Evolutionary conservation across 2,329 filamentous ascomycete species (phyloP).

Genomic region (Rhytidhysteron rufulum): DNA sequence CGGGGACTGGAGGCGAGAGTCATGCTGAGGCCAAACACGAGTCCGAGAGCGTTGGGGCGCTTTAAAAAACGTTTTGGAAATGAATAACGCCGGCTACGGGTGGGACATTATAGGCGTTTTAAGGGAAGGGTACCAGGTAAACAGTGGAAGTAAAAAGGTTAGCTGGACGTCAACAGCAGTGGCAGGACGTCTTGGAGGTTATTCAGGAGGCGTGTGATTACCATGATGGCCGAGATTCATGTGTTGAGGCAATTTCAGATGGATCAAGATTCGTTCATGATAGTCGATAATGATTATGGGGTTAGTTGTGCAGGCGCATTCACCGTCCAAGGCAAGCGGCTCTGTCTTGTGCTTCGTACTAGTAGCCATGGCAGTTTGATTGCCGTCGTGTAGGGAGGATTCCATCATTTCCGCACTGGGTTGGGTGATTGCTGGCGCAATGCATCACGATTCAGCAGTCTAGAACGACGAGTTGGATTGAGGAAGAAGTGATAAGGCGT

Average conservation of each 20-base stretch:
- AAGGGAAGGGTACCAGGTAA: not conserved
- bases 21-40: not conserved
- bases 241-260: not conserved
- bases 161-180: not conserved
- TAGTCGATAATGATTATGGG: too few species aligned
- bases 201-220: not conserved
- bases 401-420: not conserved
- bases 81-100: not conserved
- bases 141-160: not conserved
- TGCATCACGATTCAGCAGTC: too few species aligned
- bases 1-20: not conserved
- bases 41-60: not conserved
- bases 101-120: not conserved
- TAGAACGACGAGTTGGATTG: too few species aligned
- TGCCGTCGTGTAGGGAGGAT: not conserved
- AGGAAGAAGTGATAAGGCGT: not conserved
- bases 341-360: not conserved
- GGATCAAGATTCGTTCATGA: not conserved
- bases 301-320: too few species aligned
- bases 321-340: not conserved
- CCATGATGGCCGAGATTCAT: not conserved
- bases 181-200: not conserved
- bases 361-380: not conserved
- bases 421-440: not conserved
- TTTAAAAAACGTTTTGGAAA: conserved; percentile 1